Evolutionary conservation across 257 asterid genomes (phyloP).

Genomic region (Anisodus acutangulus): DNA sequence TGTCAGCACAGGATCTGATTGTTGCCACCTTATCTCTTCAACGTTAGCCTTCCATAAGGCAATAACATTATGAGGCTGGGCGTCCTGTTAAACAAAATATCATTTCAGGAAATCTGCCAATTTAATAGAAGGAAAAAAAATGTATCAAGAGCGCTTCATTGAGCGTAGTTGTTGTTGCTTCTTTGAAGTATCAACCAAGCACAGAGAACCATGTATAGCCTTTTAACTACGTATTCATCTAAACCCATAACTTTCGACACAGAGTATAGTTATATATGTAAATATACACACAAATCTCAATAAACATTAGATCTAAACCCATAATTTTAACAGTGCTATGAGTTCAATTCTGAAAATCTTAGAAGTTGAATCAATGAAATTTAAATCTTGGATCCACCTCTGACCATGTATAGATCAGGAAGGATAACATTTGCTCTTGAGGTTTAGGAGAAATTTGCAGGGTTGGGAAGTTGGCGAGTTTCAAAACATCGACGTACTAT

Average conservation of each 20-base stretch:
- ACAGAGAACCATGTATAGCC: not conserved
- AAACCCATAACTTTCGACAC: too few species aligned
- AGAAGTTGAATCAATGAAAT: too few species aligned
- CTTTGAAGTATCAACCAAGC: not conserved
- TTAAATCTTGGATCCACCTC: too few species aligned
- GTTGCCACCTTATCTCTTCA: constrained; percentile 19
- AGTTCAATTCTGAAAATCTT: too few species aligned
- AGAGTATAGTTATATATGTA: too few species aligned
- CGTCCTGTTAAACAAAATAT: constrained; percentile 12
- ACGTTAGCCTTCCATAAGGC: constrained; percentile 25
- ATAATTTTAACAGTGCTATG: too few species aligned
- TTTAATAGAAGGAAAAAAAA: not conserved
- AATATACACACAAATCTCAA: too few species aligned
- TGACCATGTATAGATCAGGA: not conserved
- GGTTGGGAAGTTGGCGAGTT: not conserved
- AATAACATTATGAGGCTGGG: constrained; percentile 25
- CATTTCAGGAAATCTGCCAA: constrained; percentile 6
- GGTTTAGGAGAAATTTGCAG: not conserved
- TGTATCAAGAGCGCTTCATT: not conserved
- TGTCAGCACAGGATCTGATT: constrained; percentile 5
- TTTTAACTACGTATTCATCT: too few species aligned
- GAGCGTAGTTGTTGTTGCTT: not conserved
- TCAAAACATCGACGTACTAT: not conserved
- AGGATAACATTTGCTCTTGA: not conserved
- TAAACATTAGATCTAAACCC: too few species aligned